These are phyloP conservation scores for Orbilia brochopaga DNA, from an alignment of 2,329 filamentous ascomycete genomes.

Conservation along the genomic window DNA sequence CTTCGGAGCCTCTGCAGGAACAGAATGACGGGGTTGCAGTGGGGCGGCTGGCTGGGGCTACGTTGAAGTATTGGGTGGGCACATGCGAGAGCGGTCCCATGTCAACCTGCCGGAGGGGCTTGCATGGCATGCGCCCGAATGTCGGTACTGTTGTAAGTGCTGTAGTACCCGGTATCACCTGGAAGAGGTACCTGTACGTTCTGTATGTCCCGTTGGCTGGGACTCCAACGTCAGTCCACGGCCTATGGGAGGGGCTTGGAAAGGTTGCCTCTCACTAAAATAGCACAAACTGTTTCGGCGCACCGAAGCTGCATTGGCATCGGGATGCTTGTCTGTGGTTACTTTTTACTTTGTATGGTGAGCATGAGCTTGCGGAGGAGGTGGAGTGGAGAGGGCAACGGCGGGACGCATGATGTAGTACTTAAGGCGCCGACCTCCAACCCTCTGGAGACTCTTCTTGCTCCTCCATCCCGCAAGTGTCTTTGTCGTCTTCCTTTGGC, in stretches of 20 bases:
- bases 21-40: constrained; percentile 31
- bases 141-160: background rate
- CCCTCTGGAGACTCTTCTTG: constrained; percentile 26
- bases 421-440: constrained; percentile 42
- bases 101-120: constrained; percentile 25
- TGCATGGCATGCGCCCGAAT: constrained; percentile 2
- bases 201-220: background rate
- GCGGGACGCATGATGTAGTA: constrained; percentile 18
- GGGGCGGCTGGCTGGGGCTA: constrained; percentile 36
- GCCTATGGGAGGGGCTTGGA: background rate
- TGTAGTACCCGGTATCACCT: no score
- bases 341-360: no score
- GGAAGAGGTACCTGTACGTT: no score
- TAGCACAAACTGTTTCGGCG: constrained; percentile 41
- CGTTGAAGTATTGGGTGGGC: constrained; percentile 34
- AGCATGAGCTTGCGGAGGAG: background rate
- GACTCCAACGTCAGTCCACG: constrained; percentile 5
- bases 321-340: background rate
- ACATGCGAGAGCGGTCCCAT: constrained; percentile 21
- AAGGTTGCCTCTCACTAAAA: constrained; percentile 34
- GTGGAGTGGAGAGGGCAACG: background rate
- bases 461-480: constrained; percentile 37
- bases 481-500: constrained; percentile 37
- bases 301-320: constrained; percentile 29
- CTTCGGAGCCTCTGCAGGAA: constrained; percentile 44